A percentile compares a stretch with the other conserved stretches of the same genome.
These are phyloP conservation scores for Aureobasidium namibiae DNA, from an alignment of 2,329 filamentous ascomycete genomes.

Conservation along the genomic window DNA sequence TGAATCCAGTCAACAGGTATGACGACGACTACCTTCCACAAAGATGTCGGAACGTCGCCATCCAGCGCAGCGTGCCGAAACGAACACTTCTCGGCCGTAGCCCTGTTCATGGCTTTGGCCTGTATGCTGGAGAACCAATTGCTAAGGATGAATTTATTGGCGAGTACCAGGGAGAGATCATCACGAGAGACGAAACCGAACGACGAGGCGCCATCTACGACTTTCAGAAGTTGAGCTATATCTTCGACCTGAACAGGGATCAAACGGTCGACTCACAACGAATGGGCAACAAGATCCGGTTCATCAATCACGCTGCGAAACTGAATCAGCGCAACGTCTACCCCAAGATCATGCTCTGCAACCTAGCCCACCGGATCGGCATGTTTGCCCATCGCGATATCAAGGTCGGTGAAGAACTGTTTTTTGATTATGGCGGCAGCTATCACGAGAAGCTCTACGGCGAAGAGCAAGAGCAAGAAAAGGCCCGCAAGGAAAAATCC, in stretches of 20 bases:
- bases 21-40: slow-evolving; percentile 47
- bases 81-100: slow-evolving; percentile 62
- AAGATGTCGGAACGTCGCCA: slow-evolving; percentile 62
- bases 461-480: slow-evolving; percentile 2
- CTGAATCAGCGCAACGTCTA: slow-evolving; percentile 49
- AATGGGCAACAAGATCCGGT: slow-evolving; percentile 72
- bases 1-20: slow-evolving; percentile 60
- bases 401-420: slow-evolving; percentile 64
- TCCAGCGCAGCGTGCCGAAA: slow-evolving; percentile 61
- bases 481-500: not conserved
- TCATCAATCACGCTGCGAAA: slow-evolving; percentile 65
- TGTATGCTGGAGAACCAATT: slow-evolving; percentile 64
- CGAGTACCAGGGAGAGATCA: slow-evolving; percentile 73
- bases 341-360: slow-evolving; percentile 62
- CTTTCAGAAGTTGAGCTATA: slow-evolving; percentile 54
- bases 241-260: slow-evolving; percentile 45
- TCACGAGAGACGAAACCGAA: slow-evolving; percentile 61
- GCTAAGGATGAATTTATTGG: slow-evolving; percentile 64
- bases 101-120: slow-evolving; percentile 64
- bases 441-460: slow-evolving; percentile 13
- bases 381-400: slow-evolving; percentile 63
- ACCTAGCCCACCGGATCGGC: slow-evolving; percentile 65
- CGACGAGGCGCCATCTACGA: slow-evolving; percentile 60
- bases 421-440: slow-evolving; percentile 63
- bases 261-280: slow-evolving; percentile 62